These are phyloP conservation scores for Letharia lupina DNA, from an alignment of 495 filamentous ascomycete genomes.

Conservation along the genomic window DNA sequence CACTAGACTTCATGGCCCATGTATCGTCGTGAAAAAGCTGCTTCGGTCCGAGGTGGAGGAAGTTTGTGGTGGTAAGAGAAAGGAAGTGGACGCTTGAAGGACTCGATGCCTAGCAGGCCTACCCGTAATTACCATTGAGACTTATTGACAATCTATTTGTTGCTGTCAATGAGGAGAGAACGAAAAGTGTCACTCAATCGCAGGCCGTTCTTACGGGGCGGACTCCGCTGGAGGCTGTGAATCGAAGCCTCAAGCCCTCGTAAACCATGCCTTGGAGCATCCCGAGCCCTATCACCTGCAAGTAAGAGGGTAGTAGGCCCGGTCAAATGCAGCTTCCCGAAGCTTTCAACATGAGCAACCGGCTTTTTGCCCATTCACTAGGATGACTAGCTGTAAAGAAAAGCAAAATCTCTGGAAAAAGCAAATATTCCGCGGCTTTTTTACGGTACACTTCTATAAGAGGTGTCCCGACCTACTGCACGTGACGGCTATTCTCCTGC, in stretches of 20 bases:
- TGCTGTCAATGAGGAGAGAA: background rate
- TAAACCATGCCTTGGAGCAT: background rate
- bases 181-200: background rate
- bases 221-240: background rate
- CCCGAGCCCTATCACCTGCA: background rate
- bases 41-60: background rate
- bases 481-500: background rate
- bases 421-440: too few relatives aligned
- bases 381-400: background rate
- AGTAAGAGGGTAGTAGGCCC: background rate
- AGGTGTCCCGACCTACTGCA: background rate
- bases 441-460: background rate
- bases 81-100: background rate
- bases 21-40: background rate
- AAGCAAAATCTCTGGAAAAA: too few relatives aligned
- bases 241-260: background rate
- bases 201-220: too few relatives aligned
- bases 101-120: background rate
- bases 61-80: background rate
- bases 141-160: background rate
- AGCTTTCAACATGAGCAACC: background rate
- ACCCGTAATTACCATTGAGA: too few relatives aligned
- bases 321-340: background rate
- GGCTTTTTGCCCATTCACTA: background rate
- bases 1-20: background rate